Percentiles rank a stretch among this genome's conserved stretches.
phyloP scores from a whole-genome alignment of 805 yeast genomes.

The Ogataea methylovora region DNA sequence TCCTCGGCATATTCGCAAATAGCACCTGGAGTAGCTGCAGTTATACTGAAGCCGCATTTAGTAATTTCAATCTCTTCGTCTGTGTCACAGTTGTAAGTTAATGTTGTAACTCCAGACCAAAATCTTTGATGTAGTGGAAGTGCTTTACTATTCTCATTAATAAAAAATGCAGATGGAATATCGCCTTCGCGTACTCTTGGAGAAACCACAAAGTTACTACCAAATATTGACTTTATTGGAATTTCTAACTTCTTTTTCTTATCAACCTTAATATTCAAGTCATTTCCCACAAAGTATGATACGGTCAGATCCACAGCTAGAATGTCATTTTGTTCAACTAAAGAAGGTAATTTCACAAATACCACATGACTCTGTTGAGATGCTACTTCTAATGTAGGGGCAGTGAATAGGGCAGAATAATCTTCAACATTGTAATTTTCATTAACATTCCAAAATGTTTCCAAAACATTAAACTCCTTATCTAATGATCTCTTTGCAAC shows the following conservation, averaged over 20 bases:
- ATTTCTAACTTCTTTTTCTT: conserved; percentile 15
- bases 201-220: conserved; percentile 18
- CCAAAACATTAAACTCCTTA: too few relatives aligned
- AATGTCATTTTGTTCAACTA: conserved; percentile 4
- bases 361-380: conserved; percentile 1
- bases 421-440: neutral
- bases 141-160: conserved; percentile 1
- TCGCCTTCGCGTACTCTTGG: conserved; percentile 23
- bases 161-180: conserved; percentile 21
- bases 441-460: neutral
- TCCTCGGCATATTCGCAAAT: too few relatives aligned
- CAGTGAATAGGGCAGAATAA: neutral
- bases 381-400: conserved; percentile 4
- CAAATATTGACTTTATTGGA: conserved; percentile 24
- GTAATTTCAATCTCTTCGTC: too few relatives aligned
- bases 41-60: too few relatives aligned
- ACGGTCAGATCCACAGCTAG: conserved; percentile 13
- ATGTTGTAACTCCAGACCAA: neutral
- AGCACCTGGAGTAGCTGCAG: too few relatives aligned
- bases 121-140: neutral
- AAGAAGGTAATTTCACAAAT: conserved; percentile 13
- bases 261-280: conserved; percentile 21
- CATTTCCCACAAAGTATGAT: conserved; percentile 21
- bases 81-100: too few relatives aligned
- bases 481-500: too few relatives aligned